Evolutionary conservation across 768 basidiomycete species (phyloP).

Genomic region (Leccinum subgranulosum): DNA sequence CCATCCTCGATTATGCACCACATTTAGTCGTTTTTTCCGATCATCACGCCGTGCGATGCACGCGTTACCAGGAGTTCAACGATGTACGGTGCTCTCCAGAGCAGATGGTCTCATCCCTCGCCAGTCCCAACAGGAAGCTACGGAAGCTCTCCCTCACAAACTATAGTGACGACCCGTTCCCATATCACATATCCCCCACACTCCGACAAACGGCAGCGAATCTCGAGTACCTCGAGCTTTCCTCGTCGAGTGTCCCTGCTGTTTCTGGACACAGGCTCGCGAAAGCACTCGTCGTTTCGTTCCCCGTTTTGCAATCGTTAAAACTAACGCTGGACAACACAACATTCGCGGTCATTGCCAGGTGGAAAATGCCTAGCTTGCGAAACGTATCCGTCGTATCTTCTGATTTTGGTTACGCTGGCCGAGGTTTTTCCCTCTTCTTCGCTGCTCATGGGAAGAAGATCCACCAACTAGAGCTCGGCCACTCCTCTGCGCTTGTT

Average conservation of each 20-base stretch:
- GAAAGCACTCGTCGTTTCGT: constrained; percentile 28
- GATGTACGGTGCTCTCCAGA: constrained; percentile 50
- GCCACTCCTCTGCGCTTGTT: constrained; percentile 64
- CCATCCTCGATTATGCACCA: constrained; percentile 64
- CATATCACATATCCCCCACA: constrained; percentile 52
- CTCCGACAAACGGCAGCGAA: constrained; percentile 48
- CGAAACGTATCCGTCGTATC: constrained; percentile 64
- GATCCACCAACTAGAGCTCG: constrained; percentile 65
- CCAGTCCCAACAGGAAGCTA: constrained; percentile 49
- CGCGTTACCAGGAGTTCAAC: constrained; percentile 41
- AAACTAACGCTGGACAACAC: constrained; percentile 71
- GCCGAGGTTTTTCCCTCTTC: constrained; percentile 60
- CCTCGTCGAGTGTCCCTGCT: constrained; percentile 49
- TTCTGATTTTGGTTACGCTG: constrained; percentile 70
- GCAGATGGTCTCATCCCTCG: constrained; percentile 57
- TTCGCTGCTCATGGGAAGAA: constrained; percentile 63
- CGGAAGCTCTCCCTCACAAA: constrained; percentile 68
- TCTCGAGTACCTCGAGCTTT: constrained; percentile 69
- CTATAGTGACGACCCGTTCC: constrained; percentile 62
- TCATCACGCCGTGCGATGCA: constrained; percentile 60
- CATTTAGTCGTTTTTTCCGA: constrained; percentile 60
- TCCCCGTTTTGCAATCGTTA: constrained; percentile 66
- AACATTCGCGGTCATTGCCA: constrained; percentile 62
- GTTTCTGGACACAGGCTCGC: constrained; percentile 30
- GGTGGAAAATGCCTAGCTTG: constrained; percentile 64